Evolutionary conservation across 805 yeast species (phyloP), one percentile per base, ranked within the genome.

Genomic region (Yarrowia alimentaria): DNA sequence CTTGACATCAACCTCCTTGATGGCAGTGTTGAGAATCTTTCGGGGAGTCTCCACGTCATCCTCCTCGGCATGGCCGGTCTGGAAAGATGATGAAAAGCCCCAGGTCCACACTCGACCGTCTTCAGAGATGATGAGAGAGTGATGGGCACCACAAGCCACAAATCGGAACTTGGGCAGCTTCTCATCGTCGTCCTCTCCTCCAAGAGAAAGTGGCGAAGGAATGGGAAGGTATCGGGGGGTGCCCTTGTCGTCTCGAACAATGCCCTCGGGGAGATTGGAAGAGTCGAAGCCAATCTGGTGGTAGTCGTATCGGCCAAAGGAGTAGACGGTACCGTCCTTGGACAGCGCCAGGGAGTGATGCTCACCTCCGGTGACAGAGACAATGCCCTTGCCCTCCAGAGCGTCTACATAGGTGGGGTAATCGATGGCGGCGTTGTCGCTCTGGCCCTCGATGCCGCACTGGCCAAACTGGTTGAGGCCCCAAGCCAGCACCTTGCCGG

Each of bases 31-130:
- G 58, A 81, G 80, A 60, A 93, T 87, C 66, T 91, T 78, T 0
- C 96, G 85, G 34, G 99, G 99, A 16, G 72, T 71, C 49, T 81
- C 94, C 51, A 88, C 84, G 64, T 93, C 98, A 38, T 78, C 86
- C 28, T 85, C 84, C 64, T 91, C 98, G 6, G 99, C 99, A 54
- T 89, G 80, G 10, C 99, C 99, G 24, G 91, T 82, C 14, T 95
- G 99, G 67, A 88, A 93, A 1, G 96, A 90, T 58, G 91, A 98
- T 35, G 94, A 97, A 64, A 90, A 93, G 1, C 99, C 99, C 99
- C 99, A 93, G 1, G 97, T 79, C 70, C 80, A 93, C 1, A 81
- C 85, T 47, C 85, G 70, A 11, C 99, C 99, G 59, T 86, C 88
- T 17, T 73, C 77, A 3, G 94, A 79, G 5, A 90, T 75, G 1